Conservation (phyloP, 2,329 filamentous ascomycete species). For the Fusarium austroafricanum region DNA sequence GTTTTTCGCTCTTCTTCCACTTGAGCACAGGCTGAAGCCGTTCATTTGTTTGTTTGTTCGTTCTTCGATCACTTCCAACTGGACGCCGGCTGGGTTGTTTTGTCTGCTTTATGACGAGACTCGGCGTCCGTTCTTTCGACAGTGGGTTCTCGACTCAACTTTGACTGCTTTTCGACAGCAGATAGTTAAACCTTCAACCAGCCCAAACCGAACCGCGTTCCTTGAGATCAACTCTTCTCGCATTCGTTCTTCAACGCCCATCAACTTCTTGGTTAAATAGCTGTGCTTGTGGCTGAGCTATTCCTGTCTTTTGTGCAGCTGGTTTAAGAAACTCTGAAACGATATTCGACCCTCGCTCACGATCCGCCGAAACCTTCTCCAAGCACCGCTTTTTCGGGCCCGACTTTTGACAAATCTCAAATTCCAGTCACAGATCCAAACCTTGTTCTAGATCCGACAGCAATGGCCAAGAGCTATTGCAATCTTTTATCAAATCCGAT, state of each 20-base stretch:
- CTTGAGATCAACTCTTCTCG: constrained; percentile 27
- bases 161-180: constrained; percentile 13
- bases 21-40: constrained; percentile 21
- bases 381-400: constrained; percentile 21
- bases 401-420: constrained; percentile 20
- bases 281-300: constrained; percentile 22
- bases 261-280: constrained; percentile 30
- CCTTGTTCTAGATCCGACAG: constrained; percentile 37
- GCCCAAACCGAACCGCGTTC: constrained; percentile 23
- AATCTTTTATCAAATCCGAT: constrained; percentile 19
- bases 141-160: no score
- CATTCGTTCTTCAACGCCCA: constrained; percentile 27
- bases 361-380: constrained; percentile 16
- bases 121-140: constrained; percentile 37
- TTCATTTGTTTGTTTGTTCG: constrained; percentile 13
- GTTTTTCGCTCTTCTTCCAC: constrained; percentile 36
- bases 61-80: constrained; percentile 18
- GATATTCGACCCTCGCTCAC: constrained; percentile 17
- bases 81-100: constrained; percentile 42
- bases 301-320: constrained; percentile 24
- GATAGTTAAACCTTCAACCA: constrained; percentile 21
- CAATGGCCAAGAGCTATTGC: constrained; percentile 44
- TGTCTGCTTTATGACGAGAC: constrained; percentile 36
- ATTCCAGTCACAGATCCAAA: constrained; percentile 28
- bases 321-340: constrained; percentile 20